Conservation (phyloP, 2,329 filamentous ascomycete genomes). For the Thelonectria rubi region DNA sequence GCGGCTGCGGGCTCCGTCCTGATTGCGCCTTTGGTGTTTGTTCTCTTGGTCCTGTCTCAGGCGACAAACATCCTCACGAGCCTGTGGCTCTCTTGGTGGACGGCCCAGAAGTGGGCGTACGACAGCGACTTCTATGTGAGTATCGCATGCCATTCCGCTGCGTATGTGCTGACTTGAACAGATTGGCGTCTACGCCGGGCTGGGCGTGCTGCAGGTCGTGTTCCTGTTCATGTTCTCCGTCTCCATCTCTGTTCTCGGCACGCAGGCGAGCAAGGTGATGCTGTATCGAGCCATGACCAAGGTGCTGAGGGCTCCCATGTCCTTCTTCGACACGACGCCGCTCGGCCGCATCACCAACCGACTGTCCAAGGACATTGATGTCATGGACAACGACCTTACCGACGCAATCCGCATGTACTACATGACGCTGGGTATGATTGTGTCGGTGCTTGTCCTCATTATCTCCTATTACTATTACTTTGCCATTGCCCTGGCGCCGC, state of each 20-base stretch:
- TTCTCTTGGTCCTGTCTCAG: conserved; percentile 76
- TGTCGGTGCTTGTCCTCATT: conserved; percentile 85
- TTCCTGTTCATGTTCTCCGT: conserved; percentile 85
- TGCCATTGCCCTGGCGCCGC: conserved; percentile 66
- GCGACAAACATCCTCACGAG: conserved; percentile 87
- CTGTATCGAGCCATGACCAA: conserved; percentile 80
- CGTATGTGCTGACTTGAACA: neutral
- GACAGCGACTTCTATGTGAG: neutral
- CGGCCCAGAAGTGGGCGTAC: conserved; percentile 74
- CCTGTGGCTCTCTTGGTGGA: conserved; percentile 95
- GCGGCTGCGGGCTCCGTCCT: conserved; percentile 75
- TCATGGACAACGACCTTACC: conserved; percentile 91
- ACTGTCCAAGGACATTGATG: conserved; percentile 93
- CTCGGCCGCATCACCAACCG: conserved; percentile 96
- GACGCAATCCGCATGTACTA: conserved; percentile 94
- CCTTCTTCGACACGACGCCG: conserved; percentile 97
- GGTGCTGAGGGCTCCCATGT: conserved; percentile 77
- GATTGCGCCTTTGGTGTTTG: conserved; percentile 69
- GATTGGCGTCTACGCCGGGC: conserved; percentile 74
- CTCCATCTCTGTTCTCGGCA: conserved; percentile 79
- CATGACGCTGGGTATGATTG: conserved; percentile 81
- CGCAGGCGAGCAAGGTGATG: conserved; percentile 83
- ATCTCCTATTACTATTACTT: conserved; percentile 95
- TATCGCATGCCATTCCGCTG: neutral
- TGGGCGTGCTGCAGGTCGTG: conserved; percentile 75